Base-by-base conservation (phyloP, 441 rosid species). In the Omphalea diandra region DNA sequence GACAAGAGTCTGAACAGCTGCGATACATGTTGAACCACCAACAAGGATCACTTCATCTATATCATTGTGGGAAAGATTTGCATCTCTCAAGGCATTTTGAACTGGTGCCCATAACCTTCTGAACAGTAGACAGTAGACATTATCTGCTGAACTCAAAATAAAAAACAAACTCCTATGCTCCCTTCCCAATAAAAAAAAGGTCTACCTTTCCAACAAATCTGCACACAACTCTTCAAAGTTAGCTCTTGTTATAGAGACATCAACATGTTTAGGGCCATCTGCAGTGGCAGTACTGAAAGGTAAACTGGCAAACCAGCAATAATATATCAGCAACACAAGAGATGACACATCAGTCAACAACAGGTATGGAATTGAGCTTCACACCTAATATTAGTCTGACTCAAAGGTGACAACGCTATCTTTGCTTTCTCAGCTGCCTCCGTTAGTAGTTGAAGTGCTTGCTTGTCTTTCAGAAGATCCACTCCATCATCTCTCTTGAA, bases 401-500 rank as follows among this genome's bases (percentile, higher is more conserved):
- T 84, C 76, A 94, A 75, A 41, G 98, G 80, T n/a, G 98, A 94
- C 31, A 94, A 86, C 83, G 91, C 97, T 84, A 94, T 91, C 69
- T 94, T 94, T 40, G 98, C 98, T 76, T 94, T 94, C 86, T 94
- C 98, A 7, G 98, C 97, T 35, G 94, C 83, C 81, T 94, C 98
- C 2, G 96, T 94, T 49, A 91, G 77, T 55, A 97, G 83, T 81
- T 92, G 97, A 73, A 94, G 96, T 31, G 98, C 97, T 82, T 94
- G 98, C 50, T 92, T 94, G 82, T 94, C 98, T 84, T 90, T 92
- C 77, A 91, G 47, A 74, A 94, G 96, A 80, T 94, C 90, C n/a
- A 94, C 85, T 29, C 97, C 97, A 77, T 94, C 97, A 74, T 92
- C 83, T 65, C 83, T 90, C 91, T 87, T 91, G 63, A 94, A 94